A percentile compares a stretch with the other conserved stretches of the same genome.
phyloP scores from a whole-genome alignment of 2,329 filamentous ascomycete species.

The Polytolypa hystricis region DNA sequence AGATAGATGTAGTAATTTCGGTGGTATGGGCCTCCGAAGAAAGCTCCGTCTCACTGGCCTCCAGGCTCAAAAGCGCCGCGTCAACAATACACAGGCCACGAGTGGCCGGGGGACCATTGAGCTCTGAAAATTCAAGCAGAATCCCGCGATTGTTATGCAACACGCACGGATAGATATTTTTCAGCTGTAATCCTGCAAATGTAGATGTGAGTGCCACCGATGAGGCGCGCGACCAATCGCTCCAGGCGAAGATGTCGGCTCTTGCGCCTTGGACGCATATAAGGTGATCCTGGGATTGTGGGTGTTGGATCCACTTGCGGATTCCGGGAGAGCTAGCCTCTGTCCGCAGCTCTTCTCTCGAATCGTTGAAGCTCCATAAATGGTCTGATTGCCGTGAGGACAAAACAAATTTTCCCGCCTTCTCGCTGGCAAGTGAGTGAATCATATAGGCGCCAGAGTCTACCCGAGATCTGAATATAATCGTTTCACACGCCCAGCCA shows the following conservation, averaged over 20 bases:
- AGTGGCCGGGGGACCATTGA: conserved; percentile 10
- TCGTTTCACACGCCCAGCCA: not conserved
- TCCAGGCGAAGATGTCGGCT: conserved; percentile 19
- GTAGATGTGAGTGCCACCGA: conserved; percentile 9
- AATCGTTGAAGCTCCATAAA: conserved; percentile 19
- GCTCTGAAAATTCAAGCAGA: conserved; percentile 15
- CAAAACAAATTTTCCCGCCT: conserved; percentile 20
- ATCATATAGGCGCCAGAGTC: conserved; percentile 16
- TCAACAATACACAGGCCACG: conserved; percentile 11
- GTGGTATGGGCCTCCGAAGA: too few relatives aligned
- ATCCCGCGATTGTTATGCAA: conserved; percentile 8
- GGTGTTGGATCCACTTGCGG: conserved; percentile 18
- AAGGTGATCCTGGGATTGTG: conserved; percentile 15
- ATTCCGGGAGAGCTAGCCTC: conserved; percentile 8
- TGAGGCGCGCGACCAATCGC: conserved; percentile 18
- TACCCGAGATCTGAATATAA: conserved; percentile 7
- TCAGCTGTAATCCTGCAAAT: conserved; percentile 13
- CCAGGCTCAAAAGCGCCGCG: conserved; percentile 9
- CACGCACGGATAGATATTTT: conserved; percentile 12
- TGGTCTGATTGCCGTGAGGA: conserved; percentile 23
- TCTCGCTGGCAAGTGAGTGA: conserved; percentile 18
- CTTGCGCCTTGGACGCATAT: conserved; percentile 19
- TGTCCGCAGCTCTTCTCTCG: conserved; percentile 16
- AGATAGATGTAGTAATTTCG: too few relatives aligned
- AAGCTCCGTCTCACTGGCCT: too few relatives aligned